Evolutionary conservation across 208 protist genomes (phyloP).

Genomic region (Acanthamoeba castellanii): DNA sequence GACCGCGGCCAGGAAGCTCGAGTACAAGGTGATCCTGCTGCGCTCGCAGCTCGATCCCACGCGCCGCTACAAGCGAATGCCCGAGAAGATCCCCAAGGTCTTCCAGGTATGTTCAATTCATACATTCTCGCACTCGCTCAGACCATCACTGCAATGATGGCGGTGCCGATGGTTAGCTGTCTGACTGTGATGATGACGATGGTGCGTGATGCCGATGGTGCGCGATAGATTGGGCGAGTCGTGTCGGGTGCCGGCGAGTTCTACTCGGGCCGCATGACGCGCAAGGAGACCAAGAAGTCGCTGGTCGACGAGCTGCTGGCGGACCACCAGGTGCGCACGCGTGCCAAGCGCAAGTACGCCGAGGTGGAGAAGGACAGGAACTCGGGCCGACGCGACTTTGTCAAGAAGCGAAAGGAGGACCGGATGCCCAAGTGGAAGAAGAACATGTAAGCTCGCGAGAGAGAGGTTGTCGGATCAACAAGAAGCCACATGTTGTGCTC

Average conservation of each 20-base stretch:
- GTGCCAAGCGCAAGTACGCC: constrained; percentile 58
- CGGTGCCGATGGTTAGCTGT: neutral
- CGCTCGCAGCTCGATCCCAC: constrained; percentile 28
- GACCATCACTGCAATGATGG: neutral
- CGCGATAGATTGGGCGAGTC: constrained; percentile 41
- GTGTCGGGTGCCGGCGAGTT: constrained; percentile 20
- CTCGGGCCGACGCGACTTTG: neutral
- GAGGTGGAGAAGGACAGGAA: constrained; percentile 14
- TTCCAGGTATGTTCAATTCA: constrained; percentile 21
- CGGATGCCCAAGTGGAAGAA: constrained; percentile 53
- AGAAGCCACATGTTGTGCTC: neutral
- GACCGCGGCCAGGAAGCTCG: neutral
- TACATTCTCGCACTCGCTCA: neutral
- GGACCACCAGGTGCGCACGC: neutral
- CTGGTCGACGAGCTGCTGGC: constrained; percentile 54
- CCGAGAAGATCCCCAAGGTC: constrained; percentile 27
- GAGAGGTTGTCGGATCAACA: neutral
- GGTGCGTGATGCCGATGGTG: neutral
- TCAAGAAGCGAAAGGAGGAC: constrained; percentile 17
- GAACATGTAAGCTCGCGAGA: neutral
- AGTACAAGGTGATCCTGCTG: constrained; percentile 58
- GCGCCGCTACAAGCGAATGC: constrained; percentile 64
- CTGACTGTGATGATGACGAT: neutral
- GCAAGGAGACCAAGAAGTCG: neutral
- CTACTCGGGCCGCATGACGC: constrained; percentile 52